These are phyloP conservation scores for Skeletonema potamos DNA, from an alignment of 108 stramenopile genomes.

Conservation along the genomic window DNA sequence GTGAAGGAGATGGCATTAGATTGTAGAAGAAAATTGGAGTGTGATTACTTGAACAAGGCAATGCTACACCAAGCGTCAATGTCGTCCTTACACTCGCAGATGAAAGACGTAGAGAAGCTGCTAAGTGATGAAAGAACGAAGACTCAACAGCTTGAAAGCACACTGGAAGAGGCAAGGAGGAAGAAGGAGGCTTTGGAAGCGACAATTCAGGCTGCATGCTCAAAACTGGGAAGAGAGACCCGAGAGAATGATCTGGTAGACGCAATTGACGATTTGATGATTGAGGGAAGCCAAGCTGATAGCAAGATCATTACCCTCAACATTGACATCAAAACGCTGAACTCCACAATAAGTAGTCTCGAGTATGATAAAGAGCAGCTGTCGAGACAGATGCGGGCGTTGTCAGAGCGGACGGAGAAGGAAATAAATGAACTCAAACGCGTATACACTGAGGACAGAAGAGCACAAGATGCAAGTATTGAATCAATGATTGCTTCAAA, in stretches of 20 bases:
- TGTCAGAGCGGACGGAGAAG: neutral
- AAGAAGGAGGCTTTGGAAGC: neutral
- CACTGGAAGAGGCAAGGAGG: neutral
- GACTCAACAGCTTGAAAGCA: constrained; percentile 7
- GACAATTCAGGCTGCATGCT: constrained; percentile 10
- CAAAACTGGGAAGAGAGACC: constrained; percentile 1
- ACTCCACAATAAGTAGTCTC: constrained; percentile 7
- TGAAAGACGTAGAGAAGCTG: constrained; percentile 16
- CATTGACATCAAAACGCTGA: constrained; percentile 17
- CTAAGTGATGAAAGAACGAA: constrained; percentile 20
- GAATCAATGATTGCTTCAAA: constrained; percentile 10
- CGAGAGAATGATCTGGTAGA: constrained; percentile 5
- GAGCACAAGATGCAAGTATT: constrained; percentile 8
- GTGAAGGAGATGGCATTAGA: constrained; percentile 6
- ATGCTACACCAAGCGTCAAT: constrained; percentile 32
- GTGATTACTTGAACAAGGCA: constrained; percentile 18
- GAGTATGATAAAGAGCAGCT: constrained; percentile 19
- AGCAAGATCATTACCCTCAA: constrained; percentile 17
- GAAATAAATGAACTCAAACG: constrained; percentile 9
- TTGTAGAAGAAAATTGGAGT: constrained; percentile 19
- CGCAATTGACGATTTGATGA: constrained; percentile 19
- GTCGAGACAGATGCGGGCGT: neutral
- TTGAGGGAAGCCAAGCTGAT: constrained; percentile 20
- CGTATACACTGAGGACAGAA: constrained; percentile 5
- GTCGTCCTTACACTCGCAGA: constrained; percentile 5